A percentile compares a stretch with the other conserved stretches of the same genome.
Conservation (phyloP, 306 rosid genomes). For the Malus orientalis region DNA sequence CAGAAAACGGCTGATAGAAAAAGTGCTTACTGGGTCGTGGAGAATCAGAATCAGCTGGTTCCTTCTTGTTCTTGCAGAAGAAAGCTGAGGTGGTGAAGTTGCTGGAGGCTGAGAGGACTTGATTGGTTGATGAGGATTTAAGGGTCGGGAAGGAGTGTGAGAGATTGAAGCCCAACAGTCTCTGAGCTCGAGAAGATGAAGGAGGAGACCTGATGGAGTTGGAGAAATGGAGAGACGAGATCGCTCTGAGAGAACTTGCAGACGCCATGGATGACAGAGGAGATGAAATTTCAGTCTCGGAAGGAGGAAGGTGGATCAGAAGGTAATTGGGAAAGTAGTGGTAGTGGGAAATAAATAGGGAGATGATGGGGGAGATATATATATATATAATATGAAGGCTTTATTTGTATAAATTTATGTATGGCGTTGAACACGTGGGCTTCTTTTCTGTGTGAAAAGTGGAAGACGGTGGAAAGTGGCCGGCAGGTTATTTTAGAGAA, state of each 20-base stretch:
- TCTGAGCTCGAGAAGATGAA: constrained; percentile 30
- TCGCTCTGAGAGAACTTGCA: constrained; percentile 28
- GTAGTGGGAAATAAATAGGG: not conserved
- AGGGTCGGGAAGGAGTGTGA: constrained; percentile 26
- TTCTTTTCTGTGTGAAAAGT: not conserved
- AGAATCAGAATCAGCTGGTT: constrained; percentile 14
- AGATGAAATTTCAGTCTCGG: not conserved
- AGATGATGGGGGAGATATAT: too few relatives aligned
- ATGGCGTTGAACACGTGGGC: constrained; percentile 22
- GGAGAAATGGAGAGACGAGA: constrained; percentile 30
- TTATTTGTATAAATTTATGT: not conserved
- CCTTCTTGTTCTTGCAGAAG: constrained; percentile 38
- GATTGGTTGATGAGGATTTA: constrained; percentile 14
- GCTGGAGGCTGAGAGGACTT: constrained; percentile 20
- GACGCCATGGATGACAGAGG: constrained; percentile 45
- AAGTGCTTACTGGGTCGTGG: constrained; percentile 38
- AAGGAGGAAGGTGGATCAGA: not conserved
- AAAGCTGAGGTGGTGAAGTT: constrained; percentile 34
- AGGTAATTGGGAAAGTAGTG: not conserved
- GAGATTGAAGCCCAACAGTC: constrained; percentile 26
- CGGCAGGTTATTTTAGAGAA: not conserved
- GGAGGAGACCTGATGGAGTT: constrained; percentile 3
- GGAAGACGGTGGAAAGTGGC: constrained; percentile 6
- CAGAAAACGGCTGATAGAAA: not conserved
- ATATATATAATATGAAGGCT: constrained; percentile 1